Evolutionary conservation across 2,329 filamentous ascomycete species (phyloP), one percentile per base, ranked within the genome.

Genomic region (Didymella segeticola): DNA sequence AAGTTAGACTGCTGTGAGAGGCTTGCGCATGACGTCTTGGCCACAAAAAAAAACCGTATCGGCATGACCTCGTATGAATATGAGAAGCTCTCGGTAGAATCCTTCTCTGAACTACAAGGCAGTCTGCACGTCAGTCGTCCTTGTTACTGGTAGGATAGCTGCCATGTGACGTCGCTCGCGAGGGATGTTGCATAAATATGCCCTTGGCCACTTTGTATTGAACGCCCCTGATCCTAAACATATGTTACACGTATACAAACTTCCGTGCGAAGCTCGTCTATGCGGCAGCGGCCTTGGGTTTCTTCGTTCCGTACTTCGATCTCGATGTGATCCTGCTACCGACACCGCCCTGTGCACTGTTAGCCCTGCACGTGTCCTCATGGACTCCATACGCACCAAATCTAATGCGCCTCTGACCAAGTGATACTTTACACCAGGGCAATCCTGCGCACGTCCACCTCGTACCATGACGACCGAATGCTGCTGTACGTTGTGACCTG

Each of bases 271-370:
- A 25, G 22, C 12, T 53, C 37, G 37, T 36, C 60, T 57, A 71
- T 45, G 66, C 65, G 37, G 67, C 64, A 1, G 66, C 58, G 31
- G 53, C 43, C 88, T 98, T 98, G 0, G 95, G 93, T 82, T 97
- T 98, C 87, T 99, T 99, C 43, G 95, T 96, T 57, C 95, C 95
- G 73, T 96, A 99, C 79, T 99, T 99, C 70, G 92, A 97, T 69
- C 95, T 84, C 75, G 90, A 91, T 19, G 88, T 90, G 69, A 89
- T 84, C 65, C 95, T 84, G 75, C 87, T 95, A 19, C 87, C 88
- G 62, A 99, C 95, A 81, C 95, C 95, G 71, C 91, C 91, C 93
- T 97, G 61, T 11, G 56, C 11, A 8, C 12, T 37, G 53, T 73
- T 62, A 76, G 70, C 46, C n/a, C 4, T 15, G 33, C 2, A 9